Evolutionary conservation across 1,284 basidiomycete genomes (phyloP).

Genomic region (Tilletia caries): DNA sequence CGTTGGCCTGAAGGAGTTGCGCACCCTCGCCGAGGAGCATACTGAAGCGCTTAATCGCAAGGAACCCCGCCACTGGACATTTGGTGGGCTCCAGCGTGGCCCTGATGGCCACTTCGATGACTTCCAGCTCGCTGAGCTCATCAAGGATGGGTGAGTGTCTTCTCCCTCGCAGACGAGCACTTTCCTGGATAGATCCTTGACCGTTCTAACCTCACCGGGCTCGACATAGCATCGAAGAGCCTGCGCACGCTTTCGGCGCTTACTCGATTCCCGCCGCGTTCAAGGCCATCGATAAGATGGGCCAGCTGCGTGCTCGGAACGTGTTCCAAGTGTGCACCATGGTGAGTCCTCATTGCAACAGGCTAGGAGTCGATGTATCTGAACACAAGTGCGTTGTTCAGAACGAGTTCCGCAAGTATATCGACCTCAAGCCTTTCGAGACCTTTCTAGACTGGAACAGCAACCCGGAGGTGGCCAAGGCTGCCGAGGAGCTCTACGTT

Average conservation of each 20-base stretch:
- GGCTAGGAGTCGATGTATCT: too few relatives aligned
- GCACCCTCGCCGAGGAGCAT: slow-evolving; percentile 51
- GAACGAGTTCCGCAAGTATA: slow-evolving; percentile 67
- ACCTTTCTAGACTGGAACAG: slow-evolving; percentile 79
- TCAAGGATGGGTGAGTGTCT: slow-evolving; percentile 26
- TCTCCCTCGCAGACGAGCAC: background rate
- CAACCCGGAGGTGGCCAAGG: slow-evolving; percentile 66
- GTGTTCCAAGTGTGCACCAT: slow-evolving; percentile 77
- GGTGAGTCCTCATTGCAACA: too few relatives aligned
- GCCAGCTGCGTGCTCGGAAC: slow-evolving; percentile 68
- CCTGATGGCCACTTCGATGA: slow-evolving; percentile 67
- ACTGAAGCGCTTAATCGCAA: background rate
- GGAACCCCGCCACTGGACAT: slow-evolving; percentile 64
- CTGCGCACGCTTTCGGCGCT: slow-evolving; percentile 74
- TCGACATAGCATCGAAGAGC: slow-evolving; percentile 57
- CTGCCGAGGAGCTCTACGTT: slow-evolving; percentile 64
- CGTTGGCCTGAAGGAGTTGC: slow-evolving; percentile 66
- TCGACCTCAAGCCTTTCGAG: slow-evolving; percentile 59
- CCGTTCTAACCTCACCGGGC: background rate
- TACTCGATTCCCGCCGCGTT: slow-evolving; percentile 71
- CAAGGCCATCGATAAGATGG: slow-evolving; percentile 75
- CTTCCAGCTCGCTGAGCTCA: slow-evolving; percentile 63
- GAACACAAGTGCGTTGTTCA: too few relatives aligned
- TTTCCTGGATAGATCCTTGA: too few relatives aligned
- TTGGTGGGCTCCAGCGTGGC: slow-evolving; percentile 64